Conservation (phyloP, 2,329 filamentous ascomycete genomes). For the Fusarium ramigenum region DNA sequence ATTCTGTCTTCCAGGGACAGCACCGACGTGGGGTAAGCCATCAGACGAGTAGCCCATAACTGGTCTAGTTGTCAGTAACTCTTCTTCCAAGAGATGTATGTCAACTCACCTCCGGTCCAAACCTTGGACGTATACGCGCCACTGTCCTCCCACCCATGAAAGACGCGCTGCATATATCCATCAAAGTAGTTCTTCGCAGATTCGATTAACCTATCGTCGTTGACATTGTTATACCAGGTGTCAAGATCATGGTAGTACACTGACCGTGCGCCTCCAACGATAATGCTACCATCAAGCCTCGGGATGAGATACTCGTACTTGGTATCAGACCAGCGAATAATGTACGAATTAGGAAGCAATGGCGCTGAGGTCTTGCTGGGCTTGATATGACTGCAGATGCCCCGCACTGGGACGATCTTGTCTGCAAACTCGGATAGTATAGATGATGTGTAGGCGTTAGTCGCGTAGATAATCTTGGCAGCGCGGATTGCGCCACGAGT, state of each 20-base stretch:
- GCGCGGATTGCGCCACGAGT: not conserved
- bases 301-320: constrained; percentile 1
- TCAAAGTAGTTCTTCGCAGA: constrained; percentile 50
- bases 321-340: constrained; percentile 4
- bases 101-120: constrained; percentile 43
- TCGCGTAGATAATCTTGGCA: not conserved
- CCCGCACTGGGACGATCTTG: not conserved
- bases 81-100: too few species aligned
- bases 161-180: constrained; percentile 58
- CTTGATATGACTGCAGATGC: constrained; percentile 1
- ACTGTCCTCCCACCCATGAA: constrained; percentile 59
- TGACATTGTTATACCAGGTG: not conserved
- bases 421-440: not conserved
- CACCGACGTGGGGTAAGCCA: constrained; percentile 54
- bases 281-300: not conserved
- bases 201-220: not conserved
- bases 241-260: not conserved
- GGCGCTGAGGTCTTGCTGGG: not conserved
- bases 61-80: too few species aligned
- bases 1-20: constrained; percentile 47
- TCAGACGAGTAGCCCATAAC: constrained; percentile 57
- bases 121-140: constrained; percentile 46
- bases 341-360: not conserved
- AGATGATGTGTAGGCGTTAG: not conserved
- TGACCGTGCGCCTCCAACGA: not conserved